Evolutionary conservation across 2,329 filamentous ascomycete species (phyloP), one percentile per base, ranked within the genome.

Genomic region (Neopestalotiopsis rosae): DNA sequence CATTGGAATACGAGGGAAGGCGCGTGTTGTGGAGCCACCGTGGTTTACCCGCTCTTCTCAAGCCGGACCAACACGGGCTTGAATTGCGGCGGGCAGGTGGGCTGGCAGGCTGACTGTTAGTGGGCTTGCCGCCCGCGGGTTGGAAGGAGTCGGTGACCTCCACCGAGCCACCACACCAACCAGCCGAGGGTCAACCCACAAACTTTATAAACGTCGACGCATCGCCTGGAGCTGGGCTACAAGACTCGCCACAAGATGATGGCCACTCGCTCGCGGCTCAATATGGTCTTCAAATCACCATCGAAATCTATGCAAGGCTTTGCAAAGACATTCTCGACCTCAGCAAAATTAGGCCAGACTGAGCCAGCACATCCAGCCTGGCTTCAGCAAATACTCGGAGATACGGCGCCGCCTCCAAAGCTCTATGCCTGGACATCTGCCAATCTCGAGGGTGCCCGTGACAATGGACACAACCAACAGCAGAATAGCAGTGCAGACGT

Each of bases 341-440:
- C 32, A 10, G 30, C 59, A 10, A 28, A 62, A 12, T 24, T 20
- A 30, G 24, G 14, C 24, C 7, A 12, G 14, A 65, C n/a, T 24
- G 5, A 24, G 9, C 45, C 56, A 49, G 34, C 38, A 4, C 28
- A 28, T 7, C 56, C 65, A 6, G 65, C 32, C 24, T 67, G 66
- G 66, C 38, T 67, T 9, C 57, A 63, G 30, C 28, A 40, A 13
- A 40, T 77, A 42, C 45, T 76, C 1, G 67, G 72, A 2, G 72
- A 76, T 57, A 59, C 62, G 49, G 13, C 69, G 13, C 64, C 71
- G 38, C 72, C 74, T 12, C 71, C 73, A 1, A 74, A 62, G 61
- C 56, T 79, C 28, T 79, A 77, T 63, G 76, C 77, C 13, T 79
- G 77, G 77, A 76, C 71, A 1, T 68, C 72, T 34, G 70, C 70